Evolutionary conservation across 2,329 filamentous ascomycete species (phyloP), one percentile per base, ranked within the genome.

Genomic region (Lecanicillium sp.): DNA sequence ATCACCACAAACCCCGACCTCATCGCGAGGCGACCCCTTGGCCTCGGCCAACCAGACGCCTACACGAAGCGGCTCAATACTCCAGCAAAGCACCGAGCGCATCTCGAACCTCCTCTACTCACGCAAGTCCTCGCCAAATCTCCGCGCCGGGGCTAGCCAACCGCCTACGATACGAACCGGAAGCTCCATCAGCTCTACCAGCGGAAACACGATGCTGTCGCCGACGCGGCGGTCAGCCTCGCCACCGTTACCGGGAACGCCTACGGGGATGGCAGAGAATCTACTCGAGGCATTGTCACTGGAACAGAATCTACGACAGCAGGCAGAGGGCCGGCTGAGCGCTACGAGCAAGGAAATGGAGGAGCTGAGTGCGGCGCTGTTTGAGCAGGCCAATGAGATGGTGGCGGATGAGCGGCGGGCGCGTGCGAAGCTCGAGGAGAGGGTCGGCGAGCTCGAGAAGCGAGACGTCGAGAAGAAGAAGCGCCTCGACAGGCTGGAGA

Each of bases 371-470:
- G 81, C 76, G 15, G 74, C 73, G 36, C 64, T 92, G 39, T 92
- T 92, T 57, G 79, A 85, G 62, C 81, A 89, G 64, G 86, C 86
- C 37, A 92, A 92, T 57, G 79, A 88, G 62, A 92, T 92, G 86
- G 86, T 92, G 15, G 84, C 86, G 3, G 69, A 73, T 14, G 86
- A 92, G 66, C 68, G 86, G 31, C 72, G 77, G 41, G 82, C 81
- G 25, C 66, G 84, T 42, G 83, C 82, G 5, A 75, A 72, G 52
- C 68, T 92, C 17, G 83, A 88, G 62, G 78, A 83, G 56, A 66
- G 83, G 29, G 72, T 92, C 7, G 72, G 68, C 42, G 68, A 79
- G 51, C 61, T 92, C 17, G 84, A 89, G 62, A 64, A 69, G 50
- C 67, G 84, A 44, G 86, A 90, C 43, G 61, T 57, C 34, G 84